These are phyloP conservation scores for Didymella exigua DNA, from an alignment of 2,329 filamentous ascomycete species.

Conservation along the genomic window DNA sequence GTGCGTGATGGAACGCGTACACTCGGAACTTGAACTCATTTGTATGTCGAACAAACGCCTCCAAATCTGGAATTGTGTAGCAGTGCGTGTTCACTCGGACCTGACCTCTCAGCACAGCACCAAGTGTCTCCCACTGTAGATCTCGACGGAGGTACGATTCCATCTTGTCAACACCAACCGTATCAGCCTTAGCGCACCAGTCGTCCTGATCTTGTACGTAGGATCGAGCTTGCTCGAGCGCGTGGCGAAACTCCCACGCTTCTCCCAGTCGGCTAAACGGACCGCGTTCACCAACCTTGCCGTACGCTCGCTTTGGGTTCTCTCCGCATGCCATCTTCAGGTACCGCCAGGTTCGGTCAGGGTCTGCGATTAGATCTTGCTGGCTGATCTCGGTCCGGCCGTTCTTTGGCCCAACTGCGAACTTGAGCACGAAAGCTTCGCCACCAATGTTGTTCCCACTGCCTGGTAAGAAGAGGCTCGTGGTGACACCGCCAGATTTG, in stretches of 20 bases:
- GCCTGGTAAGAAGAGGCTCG: constrained; percentile 69
- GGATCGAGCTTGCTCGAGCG: constrained; percentile 66
- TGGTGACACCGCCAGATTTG: constrained; percentile 75
- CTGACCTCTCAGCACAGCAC: constrained; percentile 68
- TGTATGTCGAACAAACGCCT: constrained; percentile 71
- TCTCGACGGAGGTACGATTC: constrained; percentile 65
- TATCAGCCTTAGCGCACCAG: constrained; percentile 58
- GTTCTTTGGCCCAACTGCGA: constrained; percentile 51
- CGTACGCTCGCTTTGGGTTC: constrained; percentile 69
- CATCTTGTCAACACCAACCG: constrained; percentile 47
- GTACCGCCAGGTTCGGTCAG: constrained; percentile 69
- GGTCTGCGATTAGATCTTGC: constrained; percentile 50
- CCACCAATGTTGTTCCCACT: constrained; percentile 76
- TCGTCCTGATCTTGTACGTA: constrained; percentile 68
- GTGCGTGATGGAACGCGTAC: constrained; percentile 72
- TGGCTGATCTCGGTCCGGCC: constrained; percentile 68
- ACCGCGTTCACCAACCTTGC: constrained; percentile 31
- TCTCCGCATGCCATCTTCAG: constrained; percentile 81
- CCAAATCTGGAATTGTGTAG: constrained; percentile 71
- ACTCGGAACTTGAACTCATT: constrained; percentile 74
- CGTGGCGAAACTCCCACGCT: constrained; percentile 71
- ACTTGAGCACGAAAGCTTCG: constrained; percentile 66
- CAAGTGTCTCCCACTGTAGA: constrained; percentile 67
- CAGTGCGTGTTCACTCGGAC: constrained; percentile 74
- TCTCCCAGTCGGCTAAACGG: constrained; percentile 67